Evolutionary conservation across 805 yeast genomes (phyloP).

Genomic region (Starmerella vitae): DNA sequence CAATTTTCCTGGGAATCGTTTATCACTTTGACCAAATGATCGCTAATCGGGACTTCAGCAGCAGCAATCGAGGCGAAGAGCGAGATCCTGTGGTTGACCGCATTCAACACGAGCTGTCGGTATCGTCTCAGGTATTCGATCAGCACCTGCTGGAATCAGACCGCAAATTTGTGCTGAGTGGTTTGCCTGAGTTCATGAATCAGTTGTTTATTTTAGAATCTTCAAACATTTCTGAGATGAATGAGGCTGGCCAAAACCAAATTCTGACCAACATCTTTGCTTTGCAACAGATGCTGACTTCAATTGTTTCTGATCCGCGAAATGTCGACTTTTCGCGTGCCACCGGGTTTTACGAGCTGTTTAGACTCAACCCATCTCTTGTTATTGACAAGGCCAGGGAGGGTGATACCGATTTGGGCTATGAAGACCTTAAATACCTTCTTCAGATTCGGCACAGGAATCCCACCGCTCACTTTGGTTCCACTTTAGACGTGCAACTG

Average conservation of each 20-base stretch:
- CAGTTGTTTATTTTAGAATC: slow-evolving; percentile 41
- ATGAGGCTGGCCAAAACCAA: slow-evolving; percentile 45
- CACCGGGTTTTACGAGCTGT: slow-evolving; percentile 39
- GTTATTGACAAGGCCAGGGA: slow-evolving; percentile 18
- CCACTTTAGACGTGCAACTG: slow-evolving; percentile 12
- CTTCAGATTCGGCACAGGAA: slow-evolving; percentile 18
- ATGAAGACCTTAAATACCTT: slow-evolving; percentile 15
- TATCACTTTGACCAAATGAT: slow-evolving; percentile 40
- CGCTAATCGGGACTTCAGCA: slow-evolving; percentile 38
- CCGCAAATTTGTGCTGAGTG: slow-evolving; percentile 31
- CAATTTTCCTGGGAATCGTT: slow-evolving; percentile 40
- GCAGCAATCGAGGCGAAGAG: slow-evolving; percentile 42
- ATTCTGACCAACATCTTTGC: slow-evolving; percentile 49
- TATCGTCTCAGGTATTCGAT: slow-evolving; percentile 33
- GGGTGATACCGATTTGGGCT: slow-evolving; percentile 16
- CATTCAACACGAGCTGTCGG: slow-evolving; percentile 38
- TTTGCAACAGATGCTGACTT: slow-evolving; percentile 55
- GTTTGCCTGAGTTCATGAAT: slow-evolving; percentile 41
- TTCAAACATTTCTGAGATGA: slow-evolving; percentile 36
- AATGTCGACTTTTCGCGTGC: slow-evolving; percentile 42
- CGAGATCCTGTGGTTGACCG: slow-evolving; percentile 42
- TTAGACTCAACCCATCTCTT: slow-evolving; percentile 18
- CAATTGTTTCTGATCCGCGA: slow-evolving; percentile 39
- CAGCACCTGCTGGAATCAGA: slow-evolving; percentile 25
- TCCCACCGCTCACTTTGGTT: slow-evolving; percentile 9